Evolutionary conservation across 257 asterid genomes (phyloP), one percentile per base, ranked within the genome.

Genomic region (Leonotis leonurus): DNA sequence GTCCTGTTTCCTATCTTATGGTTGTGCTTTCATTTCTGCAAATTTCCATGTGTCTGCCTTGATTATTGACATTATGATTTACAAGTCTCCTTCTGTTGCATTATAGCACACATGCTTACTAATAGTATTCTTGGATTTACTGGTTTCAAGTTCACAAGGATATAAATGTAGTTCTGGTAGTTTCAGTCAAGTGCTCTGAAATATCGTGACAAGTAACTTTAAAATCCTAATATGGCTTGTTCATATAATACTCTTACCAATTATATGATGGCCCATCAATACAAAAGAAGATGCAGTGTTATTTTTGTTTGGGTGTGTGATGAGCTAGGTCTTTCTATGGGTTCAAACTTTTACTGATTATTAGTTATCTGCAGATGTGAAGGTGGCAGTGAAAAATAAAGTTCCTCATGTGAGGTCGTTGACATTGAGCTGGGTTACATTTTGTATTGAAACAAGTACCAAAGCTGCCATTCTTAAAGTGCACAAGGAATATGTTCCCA

Each of bases 401-500:
- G 99, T 93, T 75, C 99, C 99, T 55, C 96, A 87, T 56, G 99
- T 93, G 36, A 79, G 99, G 65, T 93, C 99, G 16, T 70, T 77
- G 83, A 82, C 99, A 26, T 74, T 93, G 78, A 93, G 77, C 78
- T 93, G 97, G 97, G 87, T 89, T 61, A 87, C 96, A n/a, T 83
- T 73, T 80, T 93, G 99, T 76, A 93, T 93, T 60, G 99, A 93
- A 74, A 87, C 96, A 13, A 89, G 96, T 77, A 89, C 75, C 77
- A 89, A 84, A 80, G 94, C 89, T 70, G 74, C 77, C 48, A 80
- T 93, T 67, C 89, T 93, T 50, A 93, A 89, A 75, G 92, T 74
- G 71, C 97, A 89, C 70, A 93, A 93, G 89, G 97, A 93, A 70
- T 93, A 87, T 61, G 99, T 93, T 74, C 85, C 96, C 24, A 85